These are phyloP conservation scores for Epicoccum nigrum DNA, from an alignment of 2,329 filamentous ascomycete genomes.

Conservation along the genomic window DNA sequence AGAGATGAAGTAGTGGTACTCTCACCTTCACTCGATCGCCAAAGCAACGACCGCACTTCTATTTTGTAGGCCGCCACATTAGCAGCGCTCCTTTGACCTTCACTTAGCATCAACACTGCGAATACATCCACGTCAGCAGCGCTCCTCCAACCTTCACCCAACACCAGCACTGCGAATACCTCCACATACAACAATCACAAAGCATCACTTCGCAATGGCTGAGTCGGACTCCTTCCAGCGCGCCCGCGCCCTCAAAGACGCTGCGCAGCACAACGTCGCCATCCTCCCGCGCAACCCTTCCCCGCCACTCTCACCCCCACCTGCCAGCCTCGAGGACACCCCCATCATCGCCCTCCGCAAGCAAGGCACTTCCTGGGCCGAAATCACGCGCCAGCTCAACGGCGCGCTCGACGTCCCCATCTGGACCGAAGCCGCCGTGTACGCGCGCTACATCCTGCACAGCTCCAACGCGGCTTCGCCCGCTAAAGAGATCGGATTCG, in stretches of 20 bases:
- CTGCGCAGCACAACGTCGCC: slow-evolving; percentile 19
- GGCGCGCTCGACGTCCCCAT: slow-evolving; percentile 16
- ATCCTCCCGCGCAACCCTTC: slow-evolving; percentile 11
- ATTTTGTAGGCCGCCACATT: too few relatives aligned
- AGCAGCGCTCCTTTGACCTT: too few relatives aligned
- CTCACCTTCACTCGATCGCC: too few relatives aligned
- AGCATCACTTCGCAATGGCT: too few relatives aligned
- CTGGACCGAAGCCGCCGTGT: slow-evolving; percentile 42
- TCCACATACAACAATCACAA: too few relatives aligned
- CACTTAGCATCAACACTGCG: too few relatives aligned
- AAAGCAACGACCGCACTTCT: too few relatives aligned
- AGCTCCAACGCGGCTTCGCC: slow-evolving; percentile 30
- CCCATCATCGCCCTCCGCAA: slow-evolving; percentile 43
- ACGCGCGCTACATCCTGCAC: slow-evolving; percentile 46
- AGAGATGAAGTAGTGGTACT: too few relatives aligned
- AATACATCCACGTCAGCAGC: too few relatives aligned
- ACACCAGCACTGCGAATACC: too few relatives aligned
- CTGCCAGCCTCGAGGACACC: slow-evolving; percentile 43
- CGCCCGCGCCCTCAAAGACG: slow-evolving; percentile 27
- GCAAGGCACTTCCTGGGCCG: slow-evolving; percentile 34
- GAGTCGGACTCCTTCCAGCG: slow-evolving; percentile 16
- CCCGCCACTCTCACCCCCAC: too few relatives aligned
- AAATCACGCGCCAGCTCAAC: slow-evolving; percentile 39
- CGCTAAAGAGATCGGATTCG: slow-evolving; percentile 36
- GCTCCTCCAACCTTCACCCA: too few relatives aligned